Base-by-base conservation (phyloP, 148 eudicot genomes). In the Bassia scoparia region DNA sequence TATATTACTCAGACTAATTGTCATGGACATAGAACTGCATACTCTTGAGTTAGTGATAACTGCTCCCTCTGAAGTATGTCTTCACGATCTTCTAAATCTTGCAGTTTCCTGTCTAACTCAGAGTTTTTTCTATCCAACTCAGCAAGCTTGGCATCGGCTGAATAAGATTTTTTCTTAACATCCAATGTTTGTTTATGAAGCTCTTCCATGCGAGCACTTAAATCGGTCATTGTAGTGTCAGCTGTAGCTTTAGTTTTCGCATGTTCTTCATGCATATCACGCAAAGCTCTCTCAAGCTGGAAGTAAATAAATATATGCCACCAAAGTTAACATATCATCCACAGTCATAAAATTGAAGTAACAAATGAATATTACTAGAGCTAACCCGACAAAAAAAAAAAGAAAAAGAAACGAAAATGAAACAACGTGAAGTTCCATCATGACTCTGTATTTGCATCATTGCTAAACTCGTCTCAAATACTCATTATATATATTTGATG, bases 241-340 rank as follows among this genome's bases (percentile, higher is more conserved):
- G 94, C 82, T 46, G 79, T 69, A 70, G 69, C 77, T 83, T 87
- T 90, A 26, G 81, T 60, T 81, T 83, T 78, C 63, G 76, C 87
- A 82, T 77, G 78, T 54, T 87, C 92, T 50, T 82, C 83, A 30
- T 71, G 79, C 77, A 82, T 74, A 64, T 87, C 89, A 78, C 81
- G 86, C 73, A 95, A 80, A 55, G 90, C 91, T 75, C 83, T 88
- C 87, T 92, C 88, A 80, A 95, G 96, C 99, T 95, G 88, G 81
- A 80, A 34, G 52, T 15, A 79, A 33, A 27, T 14, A 58, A 65
- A 56, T 8, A 60, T 13, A 38, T 29, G 38, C 67, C 54, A 52
- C 34, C 29, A 67, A 68, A 60, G 44, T 76, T 13, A 76, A 30
- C n/a, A n/a, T n/a, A 67, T 31, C 53, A 54, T 48, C 43, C 23